Evolutionary conservation across 257 asterid species (phyloP), one percentile per base, ranked within the genome.

Genomic region (Capsicum pubescens): DNA sequence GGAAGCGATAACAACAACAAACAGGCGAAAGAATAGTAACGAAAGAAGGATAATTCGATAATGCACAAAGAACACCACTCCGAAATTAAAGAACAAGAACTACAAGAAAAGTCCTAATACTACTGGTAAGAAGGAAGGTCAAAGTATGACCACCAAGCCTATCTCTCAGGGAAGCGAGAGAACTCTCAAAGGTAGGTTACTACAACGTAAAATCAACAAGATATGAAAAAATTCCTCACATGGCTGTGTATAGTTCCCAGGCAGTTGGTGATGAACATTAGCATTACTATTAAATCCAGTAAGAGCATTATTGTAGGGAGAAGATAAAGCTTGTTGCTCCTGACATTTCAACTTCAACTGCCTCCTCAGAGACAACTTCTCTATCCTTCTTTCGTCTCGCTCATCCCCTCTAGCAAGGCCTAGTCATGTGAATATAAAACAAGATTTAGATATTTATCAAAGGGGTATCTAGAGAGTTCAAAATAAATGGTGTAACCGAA

Each of bases 311-410:
- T 82, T 91, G 63, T 86, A 87, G 15, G 87, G 76, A 84, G 91
- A 87, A 86, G 90, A 77, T 82, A 44, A 42, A 61, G 87, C 68
- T 26, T 82, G 86, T 67, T 93, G 95, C 82, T 90, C 96, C 86
- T 93, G 98, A 86, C 95, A 93, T 91, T 94, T 97, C 86, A 93
- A 83, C 90, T 93, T 97, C 91, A 95, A 90, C 87, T 92, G 98
- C 88, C 94, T 97, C 92, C 97, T 94, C 93, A 93, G 82, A 59
- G 99, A 97, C 59, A 96, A 79, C 87, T 94, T 94, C 86, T 93
- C 98, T 81, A 82, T 32, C 86, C 98, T 92, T 66, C 91, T 88
- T 44, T 92, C 98, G 64, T 93, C 95, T 83, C 97, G 91, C 55
- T 88, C 95, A 81, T 26, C 82, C 69, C 92, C 97, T 84, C 72